phyloP scores from a whole-genome alignment of 2,329 filamentous ascomycete genomes.

The Aureobasidium melanogenum region DNA sequence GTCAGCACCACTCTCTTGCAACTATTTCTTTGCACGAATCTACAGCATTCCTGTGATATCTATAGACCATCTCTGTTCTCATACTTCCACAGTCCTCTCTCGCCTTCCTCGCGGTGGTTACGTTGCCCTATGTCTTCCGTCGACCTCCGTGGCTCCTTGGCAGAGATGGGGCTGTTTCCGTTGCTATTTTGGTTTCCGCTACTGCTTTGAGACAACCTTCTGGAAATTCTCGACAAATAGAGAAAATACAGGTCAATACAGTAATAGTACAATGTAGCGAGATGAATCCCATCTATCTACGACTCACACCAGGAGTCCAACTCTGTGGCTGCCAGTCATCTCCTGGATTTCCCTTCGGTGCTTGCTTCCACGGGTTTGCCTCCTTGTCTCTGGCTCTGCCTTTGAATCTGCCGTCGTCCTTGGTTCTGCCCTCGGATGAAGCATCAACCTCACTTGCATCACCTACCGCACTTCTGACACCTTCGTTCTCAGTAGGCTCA shows the following conservation, averaged over 20 bases:
- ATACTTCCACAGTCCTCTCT: neutral
- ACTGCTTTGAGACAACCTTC: neutral
- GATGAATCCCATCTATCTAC: slow-evolving; percentile 17
- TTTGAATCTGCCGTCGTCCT: slow-evolving; percentile 26
- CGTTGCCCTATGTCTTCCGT: neutral
- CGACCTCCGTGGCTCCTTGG: slow-evolving; percentile 1
- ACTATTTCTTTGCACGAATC: no score
- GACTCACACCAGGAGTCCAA: slow-evolving; percentile 35
- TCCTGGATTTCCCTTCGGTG: slow-evolving; percentile 29
- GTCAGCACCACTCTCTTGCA: neutral
- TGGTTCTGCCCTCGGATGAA: slow-evolving; percentile 17
- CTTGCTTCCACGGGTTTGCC: slow-evolving; percentile 33
- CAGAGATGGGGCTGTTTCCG: neutral
- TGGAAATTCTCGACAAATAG: neutral
- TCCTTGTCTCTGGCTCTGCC: slow-evolving; percentile 20
- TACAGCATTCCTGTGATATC: neutral
- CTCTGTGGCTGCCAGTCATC: slow-evolving; percentile 39
- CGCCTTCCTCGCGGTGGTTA: neutral
- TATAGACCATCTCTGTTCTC: neutral
- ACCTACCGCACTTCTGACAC: slow-evolving; percentile 24
- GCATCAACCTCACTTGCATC: slow-evolving; percentile 25
- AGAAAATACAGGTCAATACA: neutral
- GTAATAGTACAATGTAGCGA: slow-evolving; percentile 2
- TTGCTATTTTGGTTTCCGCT: neutral
- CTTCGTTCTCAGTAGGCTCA: slow-evolving; percentile 23